Evolutionary conservation across 352 stramenopile genomes (phyloP).

Genomic region (Peronosclerospora sorghi): DNA sequence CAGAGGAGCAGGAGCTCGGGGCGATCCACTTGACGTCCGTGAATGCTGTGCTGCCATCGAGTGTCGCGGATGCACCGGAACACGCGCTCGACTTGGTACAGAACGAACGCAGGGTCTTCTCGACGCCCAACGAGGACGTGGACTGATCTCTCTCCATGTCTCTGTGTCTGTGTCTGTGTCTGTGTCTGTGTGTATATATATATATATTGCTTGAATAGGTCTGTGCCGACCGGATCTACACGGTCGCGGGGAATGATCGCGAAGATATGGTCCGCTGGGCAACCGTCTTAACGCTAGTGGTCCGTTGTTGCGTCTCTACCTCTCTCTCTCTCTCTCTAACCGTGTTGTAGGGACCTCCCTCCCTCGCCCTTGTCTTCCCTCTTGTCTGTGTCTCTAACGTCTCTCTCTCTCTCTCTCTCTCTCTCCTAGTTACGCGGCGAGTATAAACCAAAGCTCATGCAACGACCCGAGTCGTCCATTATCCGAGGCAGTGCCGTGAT

Average conservation of each 20-base stretch:
- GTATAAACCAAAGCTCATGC: constrained; percentile 86
- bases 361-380: not conserved
- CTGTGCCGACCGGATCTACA: constrained; percentile 83
- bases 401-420: no score
- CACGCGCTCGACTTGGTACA: constrained; percentile 74
- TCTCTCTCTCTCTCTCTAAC: no score
- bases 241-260: constrained; percentile 69
- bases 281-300: constrained; percentile 76
- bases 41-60: constrained; percentile 81
- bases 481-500: constrained; percentile 81
- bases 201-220: constrained; percentile 23
- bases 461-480: constrained; percentile 74
- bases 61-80: constrained; percentile 76
- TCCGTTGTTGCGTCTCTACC: constrained; percentile 7
- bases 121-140: no score
- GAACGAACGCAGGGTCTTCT: no score
- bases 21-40: constrained; percentile 81
- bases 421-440: constrained; percentile 51
- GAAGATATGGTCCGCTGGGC: constrained; percentile 87
- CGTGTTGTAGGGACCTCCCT: no score
- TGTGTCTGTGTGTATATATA: not conserved
- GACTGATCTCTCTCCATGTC: no score
- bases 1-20: constrained; percentile 81
- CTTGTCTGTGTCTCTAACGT: not conserved
- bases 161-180: constrained; percentile 1